Conservation (phyloP, 2,329 filamentous ascomycete species). For the Epichloe amarillans region DNA sequence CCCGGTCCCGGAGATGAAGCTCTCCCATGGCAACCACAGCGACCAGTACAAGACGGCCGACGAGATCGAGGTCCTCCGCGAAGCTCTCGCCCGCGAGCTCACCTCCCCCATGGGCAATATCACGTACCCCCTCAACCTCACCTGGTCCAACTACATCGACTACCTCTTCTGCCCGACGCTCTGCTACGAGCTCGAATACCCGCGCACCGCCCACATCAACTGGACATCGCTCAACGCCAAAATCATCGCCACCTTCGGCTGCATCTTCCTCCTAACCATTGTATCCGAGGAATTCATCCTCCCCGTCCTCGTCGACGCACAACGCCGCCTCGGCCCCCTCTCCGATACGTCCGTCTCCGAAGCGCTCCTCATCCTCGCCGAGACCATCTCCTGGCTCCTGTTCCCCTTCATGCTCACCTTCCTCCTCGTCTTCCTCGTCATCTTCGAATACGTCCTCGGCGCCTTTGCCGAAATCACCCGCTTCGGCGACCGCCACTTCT, state of each 20-base stretch:
- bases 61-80: constrained; percentile 57
- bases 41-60: constrained; percentile 19
- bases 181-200: constrained; percentile 96
- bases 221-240: constrained; percentile 78
- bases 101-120: constrained; percentile 87
- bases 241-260: constrained; percentile 80
- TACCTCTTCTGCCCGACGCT: constrained; percentile 87
- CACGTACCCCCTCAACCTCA: constrained; percentile 83
- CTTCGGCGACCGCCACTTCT: constrained; percentile 92
- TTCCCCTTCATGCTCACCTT: constrained; percentile 98
- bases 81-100: constrained; percentile 79
- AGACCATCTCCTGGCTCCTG: constrained; percentile 80
- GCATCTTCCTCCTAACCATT: constrained; percentile 86
- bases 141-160: constrained; percentile 68
- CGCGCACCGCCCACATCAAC: constrained; percentile 59
- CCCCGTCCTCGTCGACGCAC: constrained; percentile 68
- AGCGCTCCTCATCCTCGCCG: constrained; percentile 64
- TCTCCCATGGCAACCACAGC: constrained; percentile 12
- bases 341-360: constrained; percentile 39
- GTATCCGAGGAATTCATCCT: constrained; percentile 92
- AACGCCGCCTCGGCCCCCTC: constrained; percentile 32
- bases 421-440: constrained; percentile 89
- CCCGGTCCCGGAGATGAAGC: constrained; percentile 3
- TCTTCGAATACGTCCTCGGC: constrained; percentile 92
- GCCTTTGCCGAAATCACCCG: constrained; percentile 89